phyloP scores from a whole-genome alignment of 75 land plant genomes.

The Larix kaempferi region DNA sequence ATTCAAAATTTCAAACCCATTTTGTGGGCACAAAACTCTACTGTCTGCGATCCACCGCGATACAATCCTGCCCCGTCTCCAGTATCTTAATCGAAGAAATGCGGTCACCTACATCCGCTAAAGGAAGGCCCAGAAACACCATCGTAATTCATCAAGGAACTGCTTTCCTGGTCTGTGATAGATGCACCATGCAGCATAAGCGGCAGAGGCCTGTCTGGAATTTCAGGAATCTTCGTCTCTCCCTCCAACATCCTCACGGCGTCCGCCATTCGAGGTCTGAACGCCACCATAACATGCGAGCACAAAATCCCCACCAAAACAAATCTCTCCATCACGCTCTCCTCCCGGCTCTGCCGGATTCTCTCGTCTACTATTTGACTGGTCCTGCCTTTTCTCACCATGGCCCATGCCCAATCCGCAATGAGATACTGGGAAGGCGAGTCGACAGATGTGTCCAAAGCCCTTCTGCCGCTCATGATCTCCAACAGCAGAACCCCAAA shows the following conservation, averaged over 20 bases:
- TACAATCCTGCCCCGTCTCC: neutral
- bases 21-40: too few relatives aligned
- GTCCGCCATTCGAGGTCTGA: conserved; percentile 34
- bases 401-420: conserved; percentile 40
- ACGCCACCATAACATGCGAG: conserved; percentile 36
- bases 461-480: conserved; percentile 37
- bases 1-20: neutral
- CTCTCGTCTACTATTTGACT: conserved; percentile 18
- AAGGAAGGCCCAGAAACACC: neutral
- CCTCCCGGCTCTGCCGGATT: conserved; percentile 14
- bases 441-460: conserved; percentile 7
- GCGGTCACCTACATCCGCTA: neutral
- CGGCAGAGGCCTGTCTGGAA: conserved; percentile 36
- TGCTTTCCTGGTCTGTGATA: neutral
- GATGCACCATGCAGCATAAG: neutral
- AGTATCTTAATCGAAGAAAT: neutral
- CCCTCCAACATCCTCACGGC: conserved; percentile 33
- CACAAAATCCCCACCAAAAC: conserved; percentile 44
- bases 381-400: conserved; percentile 24
- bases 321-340: conserved; percentile 32
- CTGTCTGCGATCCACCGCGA: neutral
- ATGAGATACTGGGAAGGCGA: conserved; percentile 5
- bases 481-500: conserved; percentile 33
- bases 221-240: conserved; percentile 16
- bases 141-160: neutral